Conservation (phyloP, 2,329 filamentous ascomycete species). For the Helotiales sp. region DNA sequence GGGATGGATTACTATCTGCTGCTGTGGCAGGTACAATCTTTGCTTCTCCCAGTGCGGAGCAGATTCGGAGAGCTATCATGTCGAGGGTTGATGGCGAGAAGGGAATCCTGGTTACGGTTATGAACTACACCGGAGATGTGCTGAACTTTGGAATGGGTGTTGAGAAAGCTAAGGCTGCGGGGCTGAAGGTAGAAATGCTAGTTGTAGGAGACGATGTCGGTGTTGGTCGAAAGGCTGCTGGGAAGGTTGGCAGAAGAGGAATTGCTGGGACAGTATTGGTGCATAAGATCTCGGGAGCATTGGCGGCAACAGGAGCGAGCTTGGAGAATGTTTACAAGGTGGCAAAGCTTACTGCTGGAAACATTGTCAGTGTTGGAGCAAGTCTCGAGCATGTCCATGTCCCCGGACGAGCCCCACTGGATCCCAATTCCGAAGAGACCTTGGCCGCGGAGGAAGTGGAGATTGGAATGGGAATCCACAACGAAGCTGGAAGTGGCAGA, state of each 20-base stretch:
- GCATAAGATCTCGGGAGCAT: constrained; percentile 84
- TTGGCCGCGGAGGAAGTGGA: constrained; percentile 59
- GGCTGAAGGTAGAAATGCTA: constrained; percentile 80
- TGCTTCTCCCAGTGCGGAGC: constrained; percentile 77
- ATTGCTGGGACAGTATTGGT: constrained; percentile 91
- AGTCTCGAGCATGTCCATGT: constrained; percentile 92
- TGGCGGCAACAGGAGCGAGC: constrained; percentile 69
- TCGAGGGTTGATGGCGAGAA: constrained; percentile 68
- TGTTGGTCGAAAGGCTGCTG: constrained; percentile 76
- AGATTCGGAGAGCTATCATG: constrained; percentile 75
- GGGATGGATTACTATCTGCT: constrained; percentile 74
- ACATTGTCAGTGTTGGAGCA: constrained; percentile 82
- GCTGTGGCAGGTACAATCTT: constrained; percentile 88
- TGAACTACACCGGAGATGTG: constrained; percentile 92
- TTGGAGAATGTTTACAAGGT: constrained; percentile 72
- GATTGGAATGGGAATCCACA: constrained; percentile 74
- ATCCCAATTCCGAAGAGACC: constrained; percentile 53
- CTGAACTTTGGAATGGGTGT: constrained; percentile 93
- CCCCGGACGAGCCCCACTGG: constrained; percentile 66
- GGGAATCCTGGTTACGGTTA: constrained; percentile 86
- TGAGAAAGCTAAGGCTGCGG: constrained; percentile 84
- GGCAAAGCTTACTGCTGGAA: constrained; percentile 69
- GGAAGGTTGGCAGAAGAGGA: constrained; percentile 89
- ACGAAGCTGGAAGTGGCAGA: constrained; percentile 57
- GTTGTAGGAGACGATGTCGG: constrained; percentile 92